Conservation (phyloP, 805 yeast species). For the Suhomyces sp. region DNA sequence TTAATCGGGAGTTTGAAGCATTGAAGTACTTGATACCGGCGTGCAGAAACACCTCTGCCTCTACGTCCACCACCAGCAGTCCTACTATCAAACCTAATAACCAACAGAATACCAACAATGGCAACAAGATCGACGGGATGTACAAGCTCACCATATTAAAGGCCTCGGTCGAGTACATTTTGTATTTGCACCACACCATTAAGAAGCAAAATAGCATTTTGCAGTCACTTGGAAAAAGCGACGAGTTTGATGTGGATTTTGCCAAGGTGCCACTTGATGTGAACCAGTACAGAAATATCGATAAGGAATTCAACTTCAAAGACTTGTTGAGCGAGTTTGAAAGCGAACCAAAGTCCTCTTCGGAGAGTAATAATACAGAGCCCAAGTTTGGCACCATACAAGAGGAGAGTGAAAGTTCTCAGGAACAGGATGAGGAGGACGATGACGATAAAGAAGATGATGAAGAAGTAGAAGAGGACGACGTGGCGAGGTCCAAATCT, state of each 20-base stretch:
- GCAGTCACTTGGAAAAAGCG: constrained; percentile 9
- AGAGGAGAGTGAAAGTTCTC: constrained; percentile 5
- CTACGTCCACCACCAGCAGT: constrained; percentile 14
- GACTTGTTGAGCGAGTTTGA: constrained; percentile 14
- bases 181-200: constrained; percentile 61
- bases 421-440: background rate
- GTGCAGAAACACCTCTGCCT: constrained; percentile 51
- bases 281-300: constrained; percentile 57
- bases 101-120: constrained; percentile 10
- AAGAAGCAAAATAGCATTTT: constrained; percentile 49
- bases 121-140: constrained; percentile 56
- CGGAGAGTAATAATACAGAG: background rate
- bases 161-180: constrained; percentile 78
- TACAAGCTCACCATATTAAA: constrained; percentile 78
- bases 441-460: background rate
- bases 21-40: constrained; percentile 76
- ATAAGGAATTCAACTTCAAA: constrained; percentile 52
- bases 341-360: background rate
- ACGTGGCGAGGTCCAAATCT: background rate
- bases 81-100: constrained; percentile 19
- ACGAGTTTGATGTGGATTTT: constrained; percentile 43
- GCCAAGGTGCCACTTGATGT: constrained; percentile 56
- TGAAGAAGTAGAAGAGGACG: background rate
- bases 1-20: constrained; percentile 81
- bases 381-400: constrained; percentile 8